These are phyloP conservation scores for Phylloporus sp. DNA, from an alignment of 1,284 basidiomycete genomes.

Conservation along the genomic window DNA sequence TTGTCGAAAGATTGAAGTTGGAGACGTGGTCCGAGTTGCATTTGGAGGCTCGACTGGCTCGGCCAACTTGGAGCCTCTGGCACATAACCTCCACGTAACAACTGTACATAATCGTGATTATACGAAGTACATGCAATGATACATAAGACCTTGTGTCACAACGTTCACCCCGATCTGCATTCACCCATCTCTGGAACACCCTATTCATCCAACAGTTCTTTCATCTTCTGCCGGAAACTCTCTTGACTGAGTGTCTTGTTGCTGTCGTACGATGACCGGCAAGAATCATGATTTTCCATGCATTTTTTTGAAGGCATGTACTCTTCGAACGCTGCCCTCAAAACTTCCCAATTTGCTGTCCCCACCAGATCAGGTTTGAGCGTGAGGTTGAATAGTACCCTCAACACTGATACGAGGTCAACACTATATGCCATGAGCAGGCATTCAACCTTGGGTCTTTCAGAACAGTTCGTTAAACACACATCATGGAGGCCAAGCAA, in stretches of 20 bases:
- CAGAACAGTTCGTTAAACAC: not conserved
- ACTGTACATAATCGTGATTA: too few relatives aligned
- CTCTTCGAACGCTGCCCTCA: constrained; percentile 13
- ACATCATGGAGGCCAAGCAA: not conserved
- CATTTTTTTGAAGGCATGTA: constrained; percentile 8
- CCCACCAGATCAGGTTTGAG: constrained; percentile 11
- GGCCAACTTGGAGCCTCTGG: too few relatives aligned
- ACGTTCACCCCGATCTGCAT: too few relatives aligned
- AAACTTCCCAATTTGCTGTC: constrained; percentile 8
- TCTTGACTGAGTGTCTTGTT: not conserved
- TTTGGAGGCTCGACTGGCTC: too few relatives aligned
- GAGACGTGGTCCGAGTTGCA: too few relatives aligned
- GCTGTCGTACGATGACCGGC: not conserved
- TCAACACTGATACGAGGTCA: constrained; percentile 16
- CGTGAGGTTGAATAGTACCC: constrained; percentile 11
- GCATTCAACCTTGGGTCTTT: constrained; percentile 14
- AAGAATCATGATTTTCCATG: not conserved
- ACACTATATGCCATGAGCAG: constrained; percentile 14
- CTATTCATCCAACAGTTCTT: not conserved
- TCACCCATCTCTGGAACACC: too few relatives aligned
- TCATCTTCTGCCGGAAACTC: constrained; percentile 1
- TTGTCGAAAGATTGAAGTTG: too few relatives aligned
- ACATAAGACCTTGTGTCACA: too few relatives aligned
- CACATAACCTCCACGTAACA: too few relatives aligned
- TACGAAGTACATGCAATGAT: too few relatives aligned